Base-by-base conservation (phyloP, 768 basidiomycete genomes). In the Amanita exitialis region DNA sequence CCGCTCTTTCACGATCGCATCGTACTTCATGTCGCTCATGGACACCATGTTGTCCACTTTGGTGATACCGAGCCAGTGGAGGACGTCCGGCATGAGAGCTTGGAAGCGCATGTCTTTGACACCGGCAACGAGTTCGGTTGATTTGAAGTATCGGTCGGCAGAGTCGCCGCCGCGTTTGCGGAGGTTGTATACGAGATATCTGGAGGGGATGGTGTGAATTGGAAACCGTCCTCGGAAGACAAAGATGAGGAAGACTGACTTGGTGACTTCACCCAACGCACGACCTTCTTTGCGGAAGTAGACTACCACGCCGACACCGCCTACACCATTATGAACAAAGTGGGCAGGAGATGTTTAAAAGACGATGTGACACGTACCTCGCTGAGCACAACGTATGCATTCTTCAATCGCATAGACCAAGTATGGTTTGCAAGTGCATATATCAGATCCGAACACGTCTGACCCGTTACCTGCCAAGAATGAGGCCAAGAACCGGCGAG, bases 61-160 rank as follows among this genome's bases (percentile, higher is more conserved):
- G 67, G 63, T 83, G 61, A 98, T 86, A 0, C 95, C 95, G 15
- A 98, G 68, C 90, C 93, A 98, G 63, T 93, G 91, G 41, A 97
- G 69, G 5, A 96, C 86, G 62, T 98, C 95, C 3, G 95, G 95
- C 93, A 98, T 96, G 54, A 91, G 73, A 18, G 85, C 89, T 63
- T 78, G 82, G 82, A 93, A 93, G n/a, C 91, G 80, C 90, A 92
- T 90, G 61, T 93, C 90, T 68, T 91, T 89, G 20, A 96, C 93
- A 7, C 94, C 94, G 0, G 94, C 94, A 53, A 97, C 89, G 56
- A 88, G 71, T 66, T 94, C 94, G 0, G 95, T 97, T 4, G 84
- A 82, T 63, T 87, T 85, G 76, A 98, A 97, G 28, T 51, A 51
- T 61, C 83, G 82, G 67, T 91, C 84, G 0, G 95, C 95, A 1